A percentile compares a stretch with the other conserved stretches of the same genome.
Conservation (phyloP, 2,329 filamentous ascomycete genomes). For the Colletotrichum salicis region DNA sequence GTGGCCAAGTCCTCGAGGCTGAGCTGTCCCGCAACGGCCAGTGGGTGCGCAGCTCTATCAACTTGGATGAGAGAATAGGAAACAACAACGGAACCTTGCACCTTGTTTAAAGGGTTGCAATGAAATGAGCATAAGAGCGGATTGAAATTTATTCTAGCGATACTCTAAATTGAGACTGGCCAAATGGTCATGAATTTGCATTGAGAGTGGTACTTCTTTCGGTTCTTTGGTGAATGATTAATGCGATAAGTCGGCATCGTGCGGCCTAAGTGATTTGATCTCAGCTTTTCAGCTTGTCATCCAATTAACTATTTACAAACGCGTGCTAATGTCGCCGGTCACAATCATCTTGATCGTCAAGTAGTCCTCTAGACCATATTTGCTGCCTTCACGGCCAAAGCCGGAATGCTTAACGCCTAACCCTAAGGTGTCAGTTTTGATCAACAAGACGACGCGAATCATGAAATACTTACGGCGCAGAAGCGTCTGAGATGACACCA, state of each 20-base stretch:
- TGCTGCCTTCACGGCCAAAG: constrained; percentile 35
- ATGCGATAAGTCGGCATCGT: too few species aligned
- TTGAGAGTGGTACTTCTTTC: neutral
- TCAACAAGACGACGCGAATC: neutral
- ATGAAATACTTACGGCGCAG: constrained; percentile 42
- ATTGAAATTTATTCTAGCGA: constrained; percentile 13
- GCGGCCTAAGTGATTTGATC: too few species aligned
- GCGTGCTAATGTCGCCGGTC: constrained; percentile 41
- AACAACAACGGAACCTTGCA: constrained; percentile 44
- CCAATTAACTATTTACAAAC: neutral
- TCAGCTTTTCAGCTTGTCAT: too few species aligned
- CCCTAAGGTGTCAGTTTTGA: neutral
- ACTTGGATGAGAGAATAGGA: constrained; percentile 48
- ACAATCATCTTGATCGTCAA: constrained; percentile 66
- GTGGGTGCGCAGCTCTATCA: constrained; percentile 45
- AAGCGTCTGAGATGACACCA: constrained; percentile 48
- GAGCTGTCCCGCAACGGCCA: constrained; percentile 45
- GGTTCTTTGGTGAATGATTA: too few species aligned
- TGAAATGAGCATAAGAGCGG: constrained; percentile 1
- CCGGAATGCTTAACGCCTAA: constrained; percentile 36
- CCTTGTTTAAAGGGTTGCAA: neutral
- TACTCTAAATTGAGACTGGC: neutral
- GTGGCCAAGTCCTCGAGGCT: constrained; percentile 47
- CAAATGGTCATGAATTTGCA: neutral
- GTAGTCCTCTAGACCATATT: constrained; percentile 60